Evolutionary conservation across 306 rosid genomes (phyloP).

Genomic region (Fragaria ananassa): DNA sequence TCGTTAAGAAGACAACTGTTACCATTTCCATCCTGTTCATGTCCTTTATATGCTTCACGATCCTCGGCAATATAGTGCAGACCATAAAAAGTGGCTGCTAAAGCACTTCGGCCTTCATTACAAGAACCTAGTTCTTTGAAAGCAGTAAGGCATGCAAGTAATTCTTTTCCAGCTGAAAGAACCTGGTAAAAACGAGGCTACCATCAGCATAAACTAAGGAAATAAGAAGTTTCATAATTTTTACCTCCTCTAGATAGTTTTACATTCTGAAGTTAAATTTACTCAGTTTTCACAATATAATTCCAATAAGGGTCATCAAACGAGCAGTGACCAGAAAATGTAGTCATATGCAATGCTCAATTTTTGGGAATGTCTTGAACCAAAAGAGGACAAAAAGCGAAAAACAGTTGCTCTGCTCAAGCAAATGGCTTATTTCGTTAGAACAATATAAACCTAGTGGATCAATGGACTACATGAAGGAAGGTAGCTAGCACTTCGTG

Average conservation of each 20-base stretch:
- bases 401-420: neutral
- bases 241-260: neutral
- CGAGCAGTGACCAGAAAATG: neutral
- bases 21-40: conserved; percentile 41
- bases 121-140: conserved; percentile 69
- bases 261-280: neutral
- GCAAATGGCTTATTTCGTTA: neutral
- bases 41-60: conserved; percentile 39
- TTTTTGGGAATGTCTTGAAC: neutral
- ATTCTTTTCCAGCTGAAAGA: conserved; percentile 84
- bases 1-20: conserved; percentile 38
- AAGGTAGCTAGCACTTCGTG: neutral
- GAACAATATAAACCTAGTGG: neutral
- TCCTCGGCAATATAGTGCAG: conserved; percentile 36
- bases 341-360: neutral
- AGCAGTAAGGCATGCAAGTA: conserved; percentile 73
- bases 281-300: neutral
- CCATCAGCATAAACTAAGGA: conserved; percentile 19
- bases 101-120: conserved; percentile 62
- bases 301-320: neutral
- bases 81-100: conserved; percentile 42
- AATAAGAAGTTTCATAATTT: conserved; percentile 2
- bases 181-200: conserved; percentile 57
- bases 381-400: neutral
- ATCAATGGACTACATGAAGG: neutral